phyloP scores from a whole-genome alignment of 495 filamentous ascomycete species.

The Aspergillus haitiensis region DNA sequence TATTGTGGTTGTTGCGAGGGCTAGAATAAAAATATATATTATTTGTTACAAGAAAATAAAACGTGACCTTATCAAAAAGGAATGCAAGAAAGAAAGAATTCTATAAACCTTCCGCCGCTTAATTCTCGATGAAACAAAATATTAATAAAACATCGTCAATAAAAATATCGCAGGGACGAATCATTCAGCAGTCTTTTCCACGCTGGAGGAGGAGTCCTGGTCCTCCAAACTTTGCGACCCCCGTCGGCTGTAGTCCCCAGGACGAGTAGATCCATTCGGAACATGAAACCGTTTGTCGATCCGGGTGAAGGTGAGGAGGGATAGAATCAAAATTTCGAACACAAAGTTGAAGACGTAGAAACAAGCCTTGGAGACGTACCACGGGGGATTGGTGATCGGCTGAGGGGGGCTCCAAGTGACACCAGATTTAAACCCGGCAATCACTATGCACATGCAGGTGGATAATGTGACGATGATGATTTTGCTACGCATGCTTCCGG shows the following conservation, averaged over 20 bases:
- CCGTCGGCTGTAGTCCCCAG: constrained; percentile 17
- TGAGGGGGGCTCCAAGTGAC: constrained; percentile 53
- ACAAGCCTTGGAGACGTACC: constrained; percentile 65
- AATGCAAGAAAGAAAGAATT: too few relatives aligned
- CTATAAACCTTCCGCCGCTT: too few relatives aligned
- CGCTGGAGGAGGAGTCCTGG: too few relatives aligned
- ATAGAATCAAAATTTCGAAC: constrained; percentile 69
- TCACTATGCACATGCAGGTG: constrained; percentile 59
- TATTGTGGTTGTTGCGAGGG: too few relatives aligned
- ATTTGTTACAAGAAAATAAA: too few relatives aligned
- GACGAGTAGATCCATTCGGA: constrained; percentile 34
- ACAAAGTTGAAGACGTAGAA: constrained; percentile 82
- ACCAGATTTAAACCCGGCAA: constrained; percentile 68
- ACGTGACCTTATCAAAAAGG: too few relatives aligned
- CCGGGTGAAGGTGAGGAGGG: constrained; percentile 60
- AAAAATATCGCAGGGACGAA: too few relatives aligned
- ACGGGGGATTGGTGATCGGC: constrained; percentile 56
- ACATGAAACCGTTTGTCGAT: constrained; percentile 75
- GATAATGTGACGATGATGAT: constrained; percentile 58
- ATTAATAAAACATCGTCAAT: too few relatives aligned
- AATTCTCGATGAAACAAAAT: too few relatives aligned
- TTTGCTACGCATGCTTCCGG: constrained; percentile 65
- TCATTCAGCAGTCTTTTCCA: too few relatives aligned
- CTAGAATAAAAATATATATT: too few relatives aligned
- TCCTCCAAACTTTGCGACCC: too few relatives aligned